Conservation (phyloP, 1,284 basidiomycete species). For the Rhodotorula sp. region DNA sequence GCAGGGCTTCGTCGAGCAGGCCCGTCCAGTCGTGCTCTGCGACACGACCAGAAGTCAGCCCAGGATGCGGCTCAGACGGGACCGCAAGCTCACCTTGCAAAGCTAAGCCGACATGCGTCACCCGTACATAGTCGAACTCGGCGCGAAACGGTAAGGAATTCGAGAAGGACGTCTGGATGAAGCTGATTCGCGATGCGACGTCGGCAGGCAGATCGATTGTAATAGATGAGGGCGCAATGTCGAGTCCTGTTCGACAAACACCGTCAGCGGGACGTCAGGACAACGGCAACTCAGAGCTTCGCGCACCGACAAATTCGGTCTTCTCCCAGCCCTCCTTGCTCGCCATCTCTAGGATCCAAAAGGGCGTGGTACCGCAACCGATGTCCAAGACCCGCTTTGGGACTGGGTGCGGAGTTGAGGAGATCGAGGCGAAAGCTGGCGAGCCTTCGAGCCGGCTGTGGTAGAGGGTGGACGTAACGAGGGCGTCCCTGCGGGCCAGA, state of each 20-base stretch:
- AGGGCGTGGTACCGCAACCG: slow-evolving; percentile 15
- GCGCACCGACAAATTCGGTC: slow-evolving; percentile 27
- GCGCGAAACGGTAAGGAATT: slow-evolving; percentile 21
- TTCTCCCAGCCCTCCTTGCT: slow-evolving; percentile 8
- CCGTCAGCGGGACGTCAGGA: neutral
- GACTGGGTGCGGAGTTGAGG: neutral
- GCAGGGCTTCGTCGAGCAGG: slow-evolving; percentile 13
- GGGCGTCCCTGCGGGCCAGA: slow-evolving; percentile 11
- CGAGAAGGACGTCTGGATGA: slow-evolving; percentile 22
- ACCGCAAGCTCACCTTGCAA: neutral
- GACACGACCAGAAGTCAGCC: neutral
- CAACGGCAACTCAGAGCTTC: too few species aligned
- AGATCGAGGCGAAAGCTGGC: neutral
- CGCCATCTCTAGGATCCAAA: slow-evolving; percentile 14
- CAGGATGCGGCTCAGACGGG: too few species aligned
- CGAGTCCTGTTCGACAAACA: slow-evolving; percentile 13
- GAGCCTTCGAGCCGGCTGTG: neutral
- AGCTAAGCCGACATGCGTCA: neutral
- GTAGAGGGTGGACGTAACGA: slow-evolving; percentile 12
- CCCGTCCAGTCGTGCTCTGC: slow-evolving; percentile 16
- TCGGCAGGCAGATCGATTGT: neutral
- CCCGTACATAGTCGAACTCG: slow-evolving; percentile 28
- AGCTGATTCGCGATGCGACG: neutral
- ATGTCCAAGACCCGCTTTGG: slow-evolving; percentile 27
- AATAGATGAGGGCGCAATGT: slow-evolving; percentile 6